These are phyloP conservation scores for Phytomonas serpens DNA, from an alignment of 208 protist species.

Conservation along the genomic window DNA sequence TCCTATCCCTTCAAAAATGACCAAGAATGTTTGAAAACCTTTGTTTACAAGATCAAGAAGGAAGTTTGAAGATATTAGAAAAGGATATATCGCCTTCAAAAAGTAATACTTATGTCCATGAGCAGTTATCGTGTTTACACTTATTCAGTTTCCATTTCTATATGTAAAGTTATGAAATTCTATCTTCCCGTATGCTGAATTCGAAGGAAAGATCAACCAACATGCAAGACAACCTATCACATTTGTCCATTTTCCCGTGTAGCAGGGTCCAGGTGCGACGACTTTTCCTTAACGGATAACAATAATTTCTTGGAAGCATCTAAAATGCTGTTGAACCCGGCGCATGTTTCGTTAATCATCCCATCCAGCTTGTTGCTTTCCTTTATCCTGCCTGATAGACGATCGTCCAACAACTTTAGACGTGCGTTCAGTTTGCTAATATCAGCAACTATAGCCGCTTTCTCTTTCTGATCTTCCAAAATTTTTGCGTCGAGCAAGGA, in stretches of 20 bases:
- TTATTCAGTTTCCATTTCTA: background rate
- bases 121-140: background rate
- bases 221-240: background rate
- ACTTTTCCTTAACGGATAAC: constrained; percentile 56
- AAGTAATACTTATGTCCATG: background rate
- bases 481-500: constrained; percentile 61
- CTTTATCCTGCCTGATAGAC: constrained; percentile 43
- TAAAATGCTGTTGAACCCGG: constrained; percentile 82
- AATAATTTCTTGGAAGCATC: constrained; percentile 80
- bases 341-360: constrained; percentile 69
- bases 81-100: background rate
- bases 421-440: constrained; percentile 41
- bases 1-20: background rate
- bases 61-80: background rate
- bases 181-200: background rate
- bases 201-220: background rate
- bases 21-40: background rate
- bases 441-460: constrained; percentile 33
- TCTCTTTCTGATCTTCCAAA: constrained; percentile 62
- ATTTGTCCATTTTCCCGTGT: constrained; percentile 3
- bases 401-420: constrained; percentile 34
- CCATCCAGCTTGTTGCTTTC: constrained; percentile 63
- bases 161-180: background rate
- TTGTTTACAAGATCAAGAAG: background rate
- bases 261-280: constrained; percentile 11